Evolutionary conservation across 148 eudicot species (phyloP), one percentile per base, ranked within the genome.

Genomic region (Salicornia ramosissima): DNA sequence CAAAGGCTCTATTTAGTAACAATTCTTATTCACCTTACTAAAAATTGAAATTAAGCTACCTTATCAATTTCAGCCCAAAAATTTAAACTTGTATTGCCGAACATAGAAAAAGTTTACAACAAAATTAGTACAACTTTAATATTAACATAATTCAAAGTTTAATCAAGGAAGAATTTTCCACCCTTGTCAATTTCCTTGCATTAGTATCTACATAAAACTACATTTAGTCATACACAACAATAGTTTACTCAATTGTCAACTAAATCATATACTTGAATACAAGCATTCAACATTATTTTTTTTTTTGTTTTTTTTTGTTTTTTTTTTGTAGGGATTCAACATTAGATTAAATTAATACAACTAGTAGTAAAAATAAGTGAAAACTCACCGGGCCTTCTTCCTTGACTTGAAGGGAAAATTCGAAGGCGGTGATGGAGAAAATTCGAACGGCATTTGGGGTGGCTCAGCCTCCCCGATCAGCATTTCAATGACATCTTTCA

Each of bases 401-500:
- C 86, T 73, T 34, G 92, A 81, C 81, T 85, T 93, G 79, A 88
- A 85, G 33, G 96, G 95, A 28, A 84, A 90, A 78, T 78, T 86
- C 2, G 86, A 81, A 0, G 98, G 98, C 22, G 98, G 98, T 18
- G 98, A 93, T 16, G 98, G 98, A 1, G 98, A 93, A 70, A 93
- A 93, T 67, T 93, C 98, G 50, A 93, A 86, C 0, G 98, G 98
- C 84, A 93, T 80, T 70, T 85, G 86, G 22, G 96, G 98, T 21
- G 92, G 85, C 60, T 90, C 95, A 0, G 85, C 77, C 79, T 80
- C 88, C 8, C 98, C 95, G 0, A 74, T 77, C 19, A 93, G 84
- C 98, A 93, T 93, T 42, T 76, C 92, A 9, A 90, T 90, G 69
- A 93, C 80, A 67, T 90, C 96, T 60, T 77, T 88, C 90, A 93